Base-by-base conservation (phyloP, 2,329 filamentous ascomycete genomes). In the Cladosporium sp. region DNA sequence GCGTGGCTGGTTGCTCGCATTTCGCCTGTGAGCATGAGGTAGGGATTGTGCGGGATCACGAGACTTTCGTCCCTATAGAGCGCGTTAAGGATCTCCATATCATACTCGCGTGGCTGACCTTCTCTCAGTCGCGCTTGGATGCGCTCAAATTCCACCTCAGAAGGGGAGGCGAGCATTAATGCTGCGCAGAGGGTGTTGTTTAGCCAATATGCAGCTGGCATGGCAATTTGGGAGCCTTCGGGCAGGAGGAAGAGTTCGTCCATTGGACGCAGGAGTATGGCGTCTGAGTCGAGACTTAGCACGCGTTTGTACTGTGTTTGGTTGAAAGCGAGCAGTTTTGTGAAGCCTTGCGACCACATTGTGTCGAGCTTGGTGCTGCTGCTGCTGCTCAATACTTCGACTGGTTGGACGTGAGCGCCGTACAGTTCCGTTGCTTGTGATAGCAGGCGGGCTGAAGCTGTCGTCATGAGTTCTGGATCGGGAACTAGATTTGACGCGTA, bases 191-290 rank as follows among this genome's bases (percentile, higher is more conserved):
- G 54, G 9, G 62, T 61, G 0, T 81, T 81, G 4, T 81, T 76
- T 1, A 84, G 75, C 87, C 87, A 90, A 69, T 90, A 90, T 8
- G 87, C 88, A 32, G 84, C 81, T 1, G 87, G 85, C 80, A 90
- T 86, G 2, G 86, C 86, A 3, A 87, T 79, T 9, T 48, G 17
- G 9, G 61, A 60, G 3, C 63, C 78, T 1, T 74, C 68, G 0
- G 87, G 88, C 1, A 88, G 75, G 25, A 87, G 79, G 72, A 91
- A 91, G 0, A 90, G 77, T 56, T 90, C 86, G 63, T 91, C 88
- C 77, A 90, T 81, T 20, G 77, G 72, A 59, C 85, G 76, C 10
- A 88, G 77, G 3, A 90, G 73, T 1, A 81, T 81, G 20, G 83
- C 77, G 65, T 90, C 87, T 8, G 85, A 86, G 68, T 90, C 83